Conservation (phyloP, 495 filamentous ascomycete genomes). For the Tuber calosporum region DNA sequence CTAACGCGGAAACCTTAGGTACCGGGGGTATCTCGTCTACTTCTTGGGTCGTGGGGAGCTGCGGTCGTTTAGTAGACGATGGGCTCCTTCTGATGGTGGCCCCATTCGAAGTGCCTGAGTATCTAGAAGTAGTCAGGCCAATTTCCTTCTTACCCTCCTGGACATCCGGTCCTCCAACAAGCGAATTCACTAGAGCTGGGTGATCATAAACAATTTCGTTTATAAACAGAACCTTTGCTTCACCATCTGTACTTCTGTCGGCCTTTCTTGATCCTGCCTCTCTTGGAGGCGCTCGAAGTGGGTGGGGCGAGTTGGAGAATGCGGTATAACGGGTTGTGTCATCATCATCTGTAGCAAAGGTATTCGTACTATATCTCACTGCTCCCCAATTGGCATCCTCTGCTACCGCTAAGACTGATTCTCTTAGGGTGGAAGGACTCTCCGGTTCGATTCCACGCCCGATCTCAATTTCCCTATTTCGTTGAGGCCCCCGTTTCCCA, state of each 20-base stretch:
- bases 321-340: conserved; percentile 34
- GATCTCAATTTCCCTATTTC: neutral
- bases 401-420: conserved; percentile 10
- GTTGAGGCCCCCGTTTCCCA: conserved; percentile 7
- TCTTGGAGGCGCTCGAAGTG: conserved; percentile 25
- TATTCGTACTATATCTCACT: conserved; percentile 15
- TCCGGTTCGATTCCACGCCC: neutral
- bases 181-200: conserved; percentile 28
- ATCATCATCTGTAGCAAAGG: conserved; percentile 30
- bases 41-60: conserved; percentile 14
- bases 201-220: conserved; percentile 33
- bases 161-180: conserved; percentile 11
- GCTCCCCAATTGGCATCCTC: conserved; percentile 17
- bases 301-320: conserved; percentile 25
- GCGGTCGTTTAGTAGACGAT: conserved; percentile 19
- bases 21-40: conserved; percentile 6
- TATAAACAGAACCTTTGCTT: conserved; percentile 35
- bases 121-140: conserved; percentile 28
- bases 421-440: conserved; percentile 16
- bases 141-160: conserved; percentile 11
- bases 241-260: conserved; percentile 4
- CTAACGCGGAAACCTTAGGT: neutral
- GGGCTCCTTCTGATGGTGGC: conserved; percentile 25
- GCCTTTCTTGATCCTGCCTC: neutral
- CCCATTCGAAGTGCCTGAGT: conserved; percentile 7